A percentile compares a stretch with the other conserved stretches of the same genome.
phyloP scores from a whole-genome alignment of 2,329 filamentous ascomycete genomes.

The Neopestalotiopsis rosae region DNA sequence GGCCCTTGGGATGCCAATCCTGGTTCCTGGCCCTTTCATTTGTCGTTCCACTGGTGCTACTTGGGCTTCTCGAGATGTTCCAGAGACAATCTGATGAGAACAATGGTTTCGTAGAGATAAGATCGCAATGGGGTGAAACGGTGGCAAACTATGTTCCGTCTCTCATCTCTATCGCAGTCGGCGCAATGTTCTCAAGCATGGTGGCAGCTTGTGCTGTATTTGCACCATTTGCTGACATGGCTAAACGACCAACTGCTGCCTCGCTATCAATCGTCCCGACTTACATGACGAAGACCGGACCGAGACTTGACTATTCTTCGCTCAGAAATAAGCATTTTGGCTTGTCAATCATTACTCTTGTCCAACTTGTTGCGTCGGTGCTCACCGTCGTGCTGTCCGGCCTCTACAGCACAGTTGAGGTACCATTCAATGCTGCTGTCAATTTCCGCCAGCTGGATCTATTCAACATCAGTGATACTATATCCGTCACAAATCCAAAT shows the following conservation, averaged over 20 bases:
- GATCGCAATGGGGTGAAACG: background rate
- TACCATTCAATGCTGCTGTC: background rate
- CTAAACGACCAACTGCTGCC: background rate
- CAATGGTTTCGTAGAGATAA: background rate
- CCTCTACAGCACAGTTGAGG: background rate
- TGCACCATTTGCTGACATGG: background rate
- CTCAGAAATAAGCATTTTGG: slow-evolving; percentile 3
- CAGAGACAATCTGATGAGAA: background rate
- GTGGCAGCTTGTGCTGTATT: background rate
- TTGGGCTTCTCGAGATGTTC: background rate
- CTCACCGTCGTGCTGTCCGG: background rate
- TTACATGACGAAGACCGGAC: background rate
- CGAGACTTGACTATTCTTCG: background rate
- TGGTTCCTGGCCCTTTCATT: background rate
- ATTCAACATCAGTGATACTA: background rate
- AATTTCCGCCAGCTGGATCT: background rate
- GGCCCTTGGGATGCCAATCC: background rate
- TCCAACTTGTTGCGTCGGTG: background rate
- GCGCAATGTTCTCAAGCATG: background rate
- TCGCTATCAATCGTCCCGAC: background rate
- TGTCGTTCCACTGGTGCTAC: background rate
- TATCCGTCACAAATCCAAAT: background rate
- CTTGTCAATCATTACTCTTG: background rate
- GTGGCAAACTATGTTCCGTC: background rate
- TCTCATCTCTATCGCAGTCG: background rate